Conservation (phyloP, 768 basidiomycete genomes). For the Rhodotorula paludigena region DNA sequence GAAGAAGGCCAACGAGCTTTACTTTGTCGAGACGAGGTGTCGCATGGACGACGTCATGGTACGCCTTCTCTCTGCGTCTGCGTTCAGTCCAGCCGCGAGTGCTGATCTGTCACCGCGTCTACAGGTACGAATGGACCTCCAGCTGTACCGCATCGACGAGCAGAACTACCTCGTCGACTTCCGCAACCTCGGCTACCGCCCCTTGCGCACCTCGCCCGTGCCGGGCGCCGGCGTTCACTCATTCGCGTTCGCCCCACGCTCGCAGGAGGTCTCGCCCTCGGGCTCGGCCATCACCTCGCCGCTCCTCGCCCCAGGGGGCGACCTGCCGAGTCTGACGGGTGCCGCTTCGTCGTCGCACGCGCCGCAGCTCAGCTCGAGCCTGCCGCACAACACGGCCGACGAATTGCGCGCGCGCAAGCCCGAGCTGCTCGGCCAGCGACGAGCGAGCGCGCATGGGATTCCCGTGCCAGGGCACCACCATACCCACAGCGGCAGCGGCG, state of each 20-base stretch:
- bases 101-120: conserved; percentile 8
- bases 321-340: neutral
- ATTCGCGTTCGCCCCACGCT: conserved; percentile 7
- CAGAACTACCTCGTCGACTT: conserved; percentile 96
- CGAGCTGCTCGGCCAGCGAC: conserved; percentile 26
- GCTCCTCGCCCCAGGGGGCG: neutral
- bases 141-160: conserved; percentile 91
- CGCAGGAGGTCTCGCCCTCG: conserved; percentile 17
- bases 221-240: conserved; percentile 1
- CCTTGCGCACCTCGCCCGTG: conserved; percentile 38
- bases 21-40: conserved; percentile 89
- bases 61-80: conserved; percentile 5
- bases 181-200: conserved; percentile 90
- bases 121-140: conserved; percentile 92
- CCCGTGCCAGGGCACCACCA: too few species aligned
- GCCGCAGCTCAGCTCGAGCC: neutral
- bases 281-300: conserved; percentile 5
- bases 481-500: conserved; percentile 45
- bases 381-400: conserved; percentile 32
- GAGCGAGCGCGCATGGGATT: too few species aligned
- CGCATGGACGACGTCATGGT: conserved; percentile 88
- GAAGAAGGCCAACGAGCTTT: conserved; percentile 57
- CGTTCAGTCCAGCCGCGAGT: neutral
- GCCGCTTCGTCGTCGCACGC: neutral
- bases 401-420: conserved; percentile 34